Conservation (phyloP, 371 early-diverging fungal genomes). For the Gilbertella persicaria region DNA sequence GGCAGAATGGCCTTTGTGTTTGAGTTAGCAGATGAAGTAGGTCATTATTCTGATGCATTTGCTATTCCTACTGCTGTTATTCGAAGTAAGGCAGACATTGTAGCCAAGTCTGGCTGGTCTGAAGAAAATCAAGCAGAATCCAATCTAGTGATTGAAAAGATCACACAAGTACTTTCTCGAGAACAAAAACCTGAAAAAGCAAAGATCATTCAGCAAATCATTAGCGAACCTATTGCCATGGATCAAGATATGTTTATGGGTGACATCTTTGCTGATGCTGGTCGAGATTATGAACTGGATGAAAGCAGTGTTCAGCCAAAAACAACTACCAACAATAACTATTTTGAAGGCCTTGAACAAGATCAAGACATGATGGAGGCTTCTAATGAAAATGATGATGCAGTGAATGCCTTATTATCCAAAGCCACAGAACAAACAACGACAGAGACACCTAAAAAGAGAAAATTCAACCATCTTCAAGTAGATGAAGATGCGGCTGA, state of each 20-base stretch:
- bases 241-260: conserved; percentile 30
- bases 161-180: conserved; percentile 63
- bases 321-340: conserved; percentile 18
- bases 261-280: conserved; percentile 90
- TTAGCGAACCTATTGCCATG: conserved; percentile 19
- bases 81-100: conserved; percentile 70
- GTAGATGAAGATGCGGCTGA: conserved; percentile 47
- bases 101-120: conserved; percentile 27
- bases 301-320: conserved; percentile 19
- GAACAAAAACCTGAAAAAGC: conserved; percentile 37
- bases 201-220: conserved; percentile 22
- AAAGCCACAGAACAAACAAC: conserved; percentile 12
- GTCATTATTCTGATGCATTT: conserved; percentile 56
- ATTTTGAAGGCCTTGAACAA: conserved; percentile 28
- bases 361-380: conserved; percentile 28
- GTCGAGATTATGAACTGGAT: conserved; percentile 73
- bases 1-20: conserved; percentile 85
- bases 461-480: conserved; percentile 7
- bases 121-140: conserved; percentile 52
- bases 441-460: conserved; percentile 1
- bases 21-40: conserved; percentile 59
- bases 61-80: conserved; percentile 77
- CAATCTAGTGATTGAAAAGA: conserved; percentile 72
- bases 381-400: conserved; percentile 5
- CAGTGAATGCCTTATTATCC: conserved; percentile 24